Base-by-base conservation (phyloP, 768 basidiomycete genomes). In the Tylopilus subfusipes region DNA sequence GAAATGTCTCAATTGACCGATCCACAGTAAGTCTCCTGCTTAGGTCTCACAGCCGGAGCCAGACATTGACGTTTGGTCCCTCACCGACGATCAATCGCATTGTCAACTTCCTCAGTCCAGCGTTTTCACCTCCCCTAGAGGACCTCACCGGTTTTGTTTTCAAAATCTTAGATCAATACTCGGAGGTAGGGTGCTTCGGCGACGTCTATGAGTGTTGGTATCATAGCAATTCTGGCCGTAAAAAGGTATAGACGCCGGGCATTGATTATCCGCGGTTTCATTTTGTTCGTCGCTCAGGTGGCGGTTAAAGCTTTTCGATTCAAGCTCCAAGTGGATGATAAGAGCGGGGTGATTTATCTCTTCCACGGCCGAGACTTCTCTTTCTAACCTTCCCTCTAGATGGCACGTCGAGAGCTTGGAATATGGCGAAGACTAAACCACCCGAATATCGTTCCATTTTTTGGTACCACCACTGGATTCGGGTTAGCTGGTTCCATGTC, bases 231-330 rank as follows among this genome's bases (percentile, higher is more conserved):
- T 11, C 10, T 10, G 21, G 5, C 6, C 5, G 3, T 5, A 4
- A 18, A 12, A 19, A 11, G 16, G 51, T 52, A 52, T 9, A 25
- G n/a, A 29, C 4, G 6, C 5, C 4, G 11, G 11, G 2, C n/a
- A 25, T n/a, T 34, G n/a, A 10, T 10, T 29, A 14, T 18, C 8
- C 14, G 8, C 25, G 5, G 7, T 29, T 21, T 29, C n/a, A 12
- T 19, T 29, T 18, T 16, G 4, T 2, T 19, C 12, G 7, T 9
- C 16, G 27, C 29, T 4, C 19, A 50, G 52, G 52, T 53, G 3
- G 52, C 36, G 2, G 45, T 53, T 8, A 53, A 53, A 48, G 44
- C 45, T 7, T 48, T 53, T 24, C 52, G 45, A 39, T 48, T 38
- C 29, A 29, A 14, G 6, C 1, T 49, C 3, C 12, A 4, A 5